Evolutionary conservation across 768 basidiomycete species (phyloP), one percentile per base, ranked within the genome.

Genomic region (Leccinum rimulosum): DNA sequence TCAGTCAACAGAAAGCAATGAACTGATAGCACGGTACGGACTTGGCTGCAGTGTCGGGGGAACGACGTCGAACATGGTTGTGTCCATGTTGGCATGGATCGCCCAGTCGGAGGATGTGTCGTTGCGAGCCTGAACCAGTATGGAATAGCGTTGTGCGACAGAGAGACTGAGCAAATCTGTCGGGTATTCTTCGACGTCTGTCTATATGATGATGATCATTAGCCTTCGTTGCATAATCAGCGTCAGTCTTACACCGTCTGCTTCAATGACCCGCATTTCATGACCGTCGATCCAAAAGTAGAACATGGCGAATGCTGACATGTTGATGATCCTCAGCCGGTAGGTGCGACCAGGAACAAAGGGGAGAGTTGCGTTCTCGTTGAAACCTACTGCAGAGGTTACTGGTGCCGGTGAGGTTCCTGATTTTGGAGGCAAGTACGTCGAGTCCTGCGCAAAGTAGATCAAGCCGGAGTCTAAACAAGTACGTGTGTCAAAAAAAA

Each of bases 231-330:
- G 51, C 3, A 48, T 9, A 19, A 45, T 19, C 43, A 45, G 11
- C 6, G 43, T 45, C 17, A 6, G 30, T 76, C 87, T 45, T 70
- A 89, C 91, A 2, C 91, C 91, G 64, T 93, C 91, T 55, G 83
- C 91, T 73, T 94, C 91, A 60, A 94, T 89, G 61, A 93, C 81
- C 6, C 79, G 76, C 90, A 94, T 92, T 31, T 89, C 81, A 66
- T 94, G 91, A 3, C 92, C 92, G 61, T 93, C 92, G 47, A 94
- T 91, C 88, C 89, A 91, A 72, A 94, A 92, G 78, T 79, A 92
- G 74, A 92, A 92, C 38, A 82, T 81, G 1, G 84, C 68, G 59
- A 94, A 87, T 0, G 84, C 90, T 43, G 83, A 79, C n/a, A 82
- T 88, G 73, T 97, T 98, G 68, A 97, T 77, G 65, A 99, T 77